phyloP scores from a whole-genome alignment of 192 early-diverging fungal genomes.

The Entomortierella beljakovae region DNA sequence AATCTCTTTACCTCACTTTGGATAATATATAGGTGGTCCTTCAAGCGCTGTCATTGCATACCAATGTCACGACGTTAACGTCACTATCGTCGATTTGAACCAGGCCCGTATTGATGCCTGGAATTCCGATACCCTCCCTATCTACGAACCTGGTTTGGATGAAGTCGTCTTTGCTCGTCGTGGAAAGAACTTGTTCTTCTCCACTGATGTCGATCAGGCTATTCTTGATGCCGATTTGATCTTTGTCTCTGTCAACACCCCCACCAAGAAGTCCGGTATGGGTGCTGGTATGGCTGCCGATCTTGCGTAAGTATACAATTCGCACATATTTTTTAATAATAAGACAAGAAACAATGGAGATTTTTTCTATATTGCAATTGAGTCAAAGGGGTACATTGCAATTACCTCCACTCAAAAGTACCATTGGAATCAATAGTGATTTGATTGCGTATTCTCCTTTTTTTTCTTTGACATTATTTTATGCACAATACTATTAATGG shows the following conservation, averaged over 20 bases:
- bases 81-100: constrained; percentile 93
- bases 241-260: constrained; percentile 94
- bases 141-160: constrained; percentile 94
- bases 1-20: too few species aligned
- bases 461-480: constrained; percentile 4
- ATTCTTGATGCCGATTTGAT: constrained; percentile 89
- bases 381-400: neutral
- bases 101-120: constrained; percentile 86
- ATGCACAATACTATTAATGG: too few species aligned
- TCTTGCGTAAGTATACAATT: constrained; percentile 70
- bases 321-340: neutral
- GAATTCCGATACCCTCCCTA: constrained; percentile 92
- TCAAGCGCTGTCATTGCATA: constrained; percentile 92
- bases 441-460: neutral
- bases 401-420: constrained; percentile 8
- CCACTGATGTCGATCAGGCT: constrained; percentile 81
- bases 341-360: neutral
- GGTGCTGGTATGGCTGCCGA: constrained; percentile 89
- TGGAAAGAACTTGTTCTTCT: constrained; percentile 89
- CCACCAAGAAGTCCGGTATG: constrained; percentile 82
- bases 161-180: constrained; percentile 83
- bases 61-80: constrained; percentile 88
- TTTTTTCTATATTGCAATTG: neutral
- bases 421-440: constrained; percentile 14
- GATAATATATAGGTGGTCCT: constrained; percentile 83